Percentiles rank a stretch among this genome's conserved stretches.
Evolutionary conservation across 2,329 filamentous ascomycete genomes (phyloP).

Genomic region (Coniella lustricola): DNA sequence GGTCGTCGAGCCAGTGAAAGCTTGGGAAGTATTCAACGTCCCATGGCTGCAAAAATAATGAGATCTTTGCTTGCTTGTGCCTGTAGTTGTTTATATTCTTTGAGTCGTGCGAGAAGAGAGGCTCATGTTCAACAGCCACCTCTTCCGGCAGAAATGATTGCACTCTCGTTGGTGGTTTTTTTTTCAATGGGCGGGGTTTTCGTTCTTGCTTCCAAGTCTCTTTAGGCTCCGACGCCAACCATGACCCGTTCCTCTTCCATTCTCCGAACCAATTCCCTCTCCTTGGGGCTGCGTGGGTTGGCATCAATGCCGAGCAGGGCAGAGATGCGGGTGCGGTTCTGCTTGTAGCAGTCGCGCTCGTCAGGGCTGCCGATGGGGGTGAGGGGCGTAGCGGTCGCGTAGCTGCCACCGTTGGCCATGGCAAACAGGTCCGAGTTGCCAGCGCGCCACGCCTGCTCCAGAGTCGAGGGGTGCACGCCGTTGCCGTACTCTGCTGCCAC

Average conservation of each 20-base stretch:
- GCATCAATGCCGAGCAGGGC: conserved; percentile 55
- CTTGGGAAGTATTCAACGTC: conserved; percentile 8
- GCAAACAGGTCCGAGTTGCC: conserved; percentile 26
- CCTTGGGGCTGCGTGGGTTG: conserved; percentile 48
- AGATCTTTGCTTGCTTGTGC: not conserved
- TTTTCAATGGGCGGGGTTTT: no score
- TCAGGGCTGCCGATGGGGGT: conserved; percentile 48
- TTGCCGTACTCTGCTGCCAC: conserved; percentile 66
- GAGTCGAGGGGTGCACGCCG: conserved; percentile 51
- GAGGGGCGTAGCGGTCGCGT: conserved; percentile 38
- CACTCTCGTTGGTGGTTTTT: not conserved
- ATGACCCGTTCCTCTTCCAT: conserved; percentile 43
- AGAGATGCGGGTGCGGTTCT: conserved; percentile 55
- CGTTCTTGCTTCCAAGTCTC: no score
- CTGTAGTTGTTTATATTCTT: no score
- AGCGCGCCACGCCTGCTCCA: conserved; percentile 65
- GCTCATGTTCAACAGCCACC: not conserved
- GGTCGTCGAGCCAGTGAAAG: not conserved
- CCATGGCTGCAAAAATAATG: not conserved
- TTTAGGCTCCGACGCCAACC: conserved; percentile 26
- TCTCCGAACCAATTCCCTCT: conserved; percentile 50
- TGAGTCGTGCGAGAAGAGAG: not conserved
- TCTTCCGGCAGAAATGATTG: no score
- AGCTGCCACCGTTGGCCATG: conserved; percentile 22
- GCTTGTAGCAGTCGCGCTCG: conserved; percentile 35